Conservation (phyloP, 2,329 filamentous ascomycete species). For the Sarocladium brachiariae region DNA sequence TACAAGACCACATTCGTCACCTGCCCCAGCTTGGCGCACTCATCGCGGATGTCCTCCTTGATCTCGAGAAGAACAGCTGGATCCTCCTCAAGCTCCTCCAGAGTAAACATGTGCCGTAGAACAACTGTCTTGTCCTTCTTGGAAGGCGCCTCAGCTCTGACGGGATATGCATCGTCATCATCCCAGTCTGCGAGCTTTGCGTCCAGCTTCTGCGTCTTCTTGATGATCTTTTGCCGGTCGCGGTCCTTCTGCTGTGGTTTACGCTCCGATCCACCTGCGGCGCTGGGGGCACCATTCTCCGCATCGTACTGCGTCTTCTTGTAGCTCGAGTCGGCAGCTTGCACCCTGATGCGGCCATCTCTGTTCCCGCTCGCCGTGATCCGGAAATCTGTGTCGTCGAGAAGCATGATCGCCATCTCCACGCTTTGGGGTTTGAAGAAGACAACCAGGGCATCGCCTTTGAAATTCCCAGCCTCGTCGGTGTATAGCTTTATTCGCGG, state of each 20-base stretch:
- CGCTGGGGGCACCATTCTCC: conserved; percentile 21
- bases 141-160: conserved; percentile 8
- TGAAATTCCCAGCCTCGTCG: conserved; percentile 76
- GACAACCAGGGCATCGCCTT: conserved; percentile 86
- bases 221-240: conserved; percentile 85
- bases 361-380: conserved; percentile 45
- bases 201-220: conserved; percentile 83
- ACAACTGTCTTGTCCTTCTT: conserved; percentile 75
- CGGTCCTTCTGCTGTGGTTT: conserved; percentile 48
- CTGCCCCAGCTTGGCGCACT: conserved; percentile 77
- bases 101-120: conserved; percentile 88
- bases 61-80: conserved; percentile 79
- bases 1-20: conserved; percentile 90
- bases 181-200: conserved; percentile 93
- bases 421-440: conserved; percentile 97
- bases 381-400: conserved; percentile 78
- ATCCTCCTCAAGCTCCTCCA: conserved; percentile 78
- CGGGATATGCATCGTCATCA: conserved; percentile 66
- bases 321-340: conserved; percentile 82
- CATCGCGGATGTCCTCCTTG: conserved; percentile 87
- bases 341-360: conserved; percentile 67
- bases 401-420: conserved; percentile 69
- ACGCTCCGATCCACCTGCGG: conserved; percentile 20
- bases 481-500: conserved; percentile 91
- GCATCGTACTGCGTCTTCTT: conserved; percentile 73